phyloP scores from a whole-genome alignment of 805 yeast genomes.

The Yamadazyma tumulicola region DNA sequence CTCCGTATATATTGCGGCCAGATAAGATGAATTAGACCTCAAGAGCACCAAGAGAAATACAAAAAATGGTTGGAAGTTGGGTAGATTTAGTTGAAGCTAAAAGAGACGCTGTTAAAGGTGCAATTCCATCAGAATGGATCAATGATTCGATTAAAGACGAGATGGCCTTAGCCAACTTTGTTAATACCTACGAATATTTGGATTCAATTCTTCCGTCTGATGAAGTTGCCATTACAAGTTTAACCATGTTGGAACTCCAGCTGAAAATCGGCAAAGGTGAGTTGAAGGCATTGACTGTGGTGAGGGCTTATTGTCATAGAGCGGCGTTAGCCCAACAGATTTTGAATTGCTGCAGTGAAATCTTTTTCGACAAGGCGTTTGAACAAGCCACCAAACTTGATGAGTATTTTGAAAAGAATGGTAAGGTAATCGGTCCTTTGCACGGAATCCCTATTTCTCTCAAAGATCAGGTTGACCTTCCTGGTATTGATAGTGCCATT shows the following conservation, averaged over 20 bases:
- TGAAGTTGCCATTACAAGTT: conserved; percentile 9
- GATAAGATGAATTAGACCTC: not conserved
- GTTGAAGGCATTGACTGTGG: conserved; percentile 40
- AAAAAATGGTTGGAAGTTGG: conserved; percentile 5
- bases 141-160: not conserved
- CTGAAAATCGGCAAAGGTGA: conserved; percentile 2
- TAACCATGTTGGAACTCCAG: conserved; percentile 2
- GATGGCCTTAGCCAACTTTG: too few species aligned
- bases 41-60: not conserved
- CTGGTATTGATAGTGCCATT: conserved; percentile 15
- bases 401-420: conserved; percentile 9
- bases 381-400: conserved; percentile 16
- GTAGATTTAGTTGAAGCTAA: conserved; percentile 1
- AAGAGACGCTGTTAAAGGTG: not conserved
- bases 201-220: conserved; percentile 8
- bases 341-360: conserved; percentile 36
- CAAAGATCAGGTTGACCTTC: conserved; percentile 21
- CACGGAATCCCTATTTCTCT: conserved; percentile 22
- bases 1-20: too few species aligned
- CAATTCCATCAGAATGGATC: conserved; percentile 6
- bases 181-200: conserved; percentile 8
- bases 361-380: conserved; percentile 24
- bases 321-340: conserved; percentile 59
- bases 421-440: conserved; percentile 11
- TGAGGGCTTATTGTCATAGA: conserved; percentile 54